These are phyloP conservation scores for Prunus yedoensis DNA, from an alignment of 331 rosid species.

Conservation along the genomic window DNA sequence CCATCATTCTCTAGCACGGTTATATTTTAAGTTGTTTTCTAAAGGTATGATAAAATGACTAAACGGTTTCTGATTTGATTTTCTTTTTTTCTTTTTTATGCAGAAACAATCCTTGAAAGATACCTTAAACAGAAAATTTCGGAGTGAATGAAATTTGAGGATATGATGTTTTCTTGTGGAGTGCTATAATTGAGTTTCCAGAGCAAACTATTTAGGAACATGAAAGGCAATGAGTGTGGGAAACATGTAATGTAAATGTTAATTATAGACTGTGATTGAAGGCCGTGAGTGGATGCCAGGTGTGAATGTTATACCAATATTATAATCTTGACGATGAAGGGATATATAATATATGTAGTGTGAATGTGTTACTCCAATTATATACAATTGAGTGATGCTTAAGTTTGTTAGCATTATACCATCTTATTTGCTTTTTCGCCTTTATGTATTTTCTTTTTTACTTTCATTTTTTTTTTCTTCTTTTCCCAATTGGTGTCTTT, in stretches of 20 bases:
- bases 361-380: constrained; percentile 16
- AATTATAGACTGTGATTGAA: background rate
- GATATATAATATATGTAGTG: background rate
- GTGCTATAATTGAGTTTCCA: background rate
- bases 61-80: too few relatives aligned
- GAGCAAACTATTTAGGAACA: background rate
- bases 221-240: background rate
- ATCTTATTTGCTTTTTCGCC: background rate
- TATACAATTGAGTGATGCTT: background rate
- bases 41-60: too few relatives aligned
- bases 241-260: background rate
- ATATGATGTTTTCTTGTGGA: background rate
- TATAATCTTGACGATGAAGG: constrained; percentile 1
- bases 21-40: too few relatives aligned
- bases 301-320: background rate
- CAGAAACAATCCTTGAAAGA: too few relatives aligned
- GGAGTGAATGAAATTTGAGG: background rate
- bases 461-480: too few relatives aligned
- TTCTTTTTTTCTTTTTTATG: too few relatives aligned
- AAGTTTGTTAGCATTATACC: constrained; percentile 1
- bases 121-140: too few relatives aligned
- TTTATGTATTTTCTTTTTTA: background rate
- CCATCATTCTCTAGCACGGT: background rate
- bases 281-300: background rate
- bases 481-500: background rate